phyloP scores from a whole-genome alignment of 2,329 filamentous ascomycete species.

The Penicillium concentricum region DNA sequence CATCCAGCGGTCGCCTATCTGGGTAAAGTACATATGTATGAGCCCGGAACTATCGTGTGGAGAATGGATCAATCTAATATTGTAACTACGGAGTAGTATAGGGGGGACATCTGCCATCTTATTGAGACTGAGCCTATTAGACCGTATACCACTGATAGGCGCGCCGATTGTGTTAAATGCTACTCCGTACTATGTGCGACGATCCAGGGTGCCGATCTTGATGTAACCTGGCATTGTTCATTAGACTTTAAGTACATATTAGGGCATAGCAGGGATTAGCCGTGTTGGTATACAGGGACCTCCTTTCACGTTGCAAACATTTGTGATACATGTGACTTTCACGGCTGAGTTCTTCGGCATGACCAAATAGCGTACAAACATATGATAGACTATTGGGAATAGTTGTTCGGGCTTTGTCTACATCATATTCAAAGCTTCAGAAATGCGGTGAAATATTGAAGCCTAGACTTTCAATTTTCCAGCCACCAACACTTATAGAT shows the following conservation, averaged over 20 bases:
- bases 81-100: background rate
- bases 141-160: background rate
- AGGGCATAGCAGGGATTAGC: background rate
- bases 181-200: conserved; percentile 1
- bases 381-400: background rate
- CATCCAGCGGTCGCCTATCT: conserved; percentile 1
- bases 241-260: background rate
- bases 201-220: background rate
- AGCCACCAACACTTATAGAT: background rate
- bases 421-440: background rate
- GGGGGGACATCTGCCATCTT: background rate
- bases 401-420: background rate
- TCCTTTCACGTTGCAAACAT: background rate
- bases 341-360: background rate
- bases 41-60: conserved; percentile 1
- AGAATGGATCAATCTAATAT: background rate
- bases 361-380: background rate
- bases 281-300: background rate
- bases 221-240: conserved; percentile 6
- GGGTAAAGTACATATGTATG: background rate
- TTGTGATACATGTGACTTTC: background rate
- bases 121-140: background rate
- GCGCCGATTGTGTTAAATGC: background rate
- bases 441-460: background rate
- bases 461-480: background rate